These are phyloP conservation scores for Cercospora sp. DNA, from an alignment of 2,329 filamentous ascomycete species.

Conservation along the genomic window DNA sequence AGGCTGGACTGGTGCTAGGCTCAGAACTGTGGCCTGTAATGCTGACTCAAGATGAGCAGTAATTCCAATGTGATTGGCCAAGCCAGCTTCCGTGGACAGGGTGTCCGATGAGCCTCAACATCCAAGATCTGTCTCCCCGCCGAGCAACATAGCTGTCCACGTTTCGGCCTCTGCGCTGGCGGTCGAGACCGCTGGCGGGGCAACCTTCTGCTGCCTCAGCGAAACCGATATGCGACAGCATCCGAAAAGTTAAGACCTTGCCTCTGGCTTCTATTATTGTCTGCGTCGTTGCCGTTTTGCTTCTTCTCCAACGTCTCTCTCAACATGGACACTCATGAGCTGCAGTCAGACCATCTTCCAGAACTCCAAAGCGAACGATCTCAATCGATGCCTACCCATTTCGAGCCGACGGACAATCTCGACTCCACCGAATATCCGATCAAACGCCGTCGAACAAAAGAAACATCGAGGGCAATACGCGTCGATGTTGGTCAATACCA, in stretches of 20 bases:
- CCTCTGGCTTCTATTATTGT: not conserved
- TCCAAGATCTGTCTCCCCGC: not conserved
- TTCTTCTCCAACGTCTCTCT: not conserved
- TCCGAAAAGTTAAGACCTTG: not conserved
- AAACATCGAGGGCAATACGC: not conserved
- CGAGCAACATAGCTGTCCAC: not conserved
- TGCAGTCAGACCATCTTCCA: not conserved
- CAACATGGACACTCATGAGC: not conserved
- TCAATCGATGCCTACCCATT: not conserved
- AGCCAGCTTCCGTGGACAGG: too few relatives aligned
- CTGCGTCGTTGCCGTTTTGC: too few relatives aligned
- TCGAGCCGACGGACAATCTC: not conserved
- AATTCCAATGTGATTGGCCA: too few relatives aligned
- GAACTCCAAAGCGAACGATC: not conserved
- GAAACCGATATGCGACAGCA: conserved; percentile 1
- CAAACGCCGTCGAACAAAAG: not conserved
- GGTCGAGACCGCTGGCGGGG: conserved; percentile 12
- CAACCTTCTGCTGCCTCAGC: conserved; percentile 4
- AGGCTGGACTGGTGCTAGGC: too few relatives aligned
- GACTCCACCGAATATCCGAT: not conserved
- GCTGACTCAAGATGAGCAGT: too few relatives aligned
- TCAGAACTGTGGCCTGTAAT: too few relatives aligned
- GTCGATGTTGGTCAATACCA: not conserved
- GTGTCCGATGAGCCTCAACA: not conserved
- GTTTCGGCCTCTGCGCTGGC: not conserved